Evolutionary conservation across 148 eudicot species (phyloP).

Genomic region (Silene uniflora): DNA sequence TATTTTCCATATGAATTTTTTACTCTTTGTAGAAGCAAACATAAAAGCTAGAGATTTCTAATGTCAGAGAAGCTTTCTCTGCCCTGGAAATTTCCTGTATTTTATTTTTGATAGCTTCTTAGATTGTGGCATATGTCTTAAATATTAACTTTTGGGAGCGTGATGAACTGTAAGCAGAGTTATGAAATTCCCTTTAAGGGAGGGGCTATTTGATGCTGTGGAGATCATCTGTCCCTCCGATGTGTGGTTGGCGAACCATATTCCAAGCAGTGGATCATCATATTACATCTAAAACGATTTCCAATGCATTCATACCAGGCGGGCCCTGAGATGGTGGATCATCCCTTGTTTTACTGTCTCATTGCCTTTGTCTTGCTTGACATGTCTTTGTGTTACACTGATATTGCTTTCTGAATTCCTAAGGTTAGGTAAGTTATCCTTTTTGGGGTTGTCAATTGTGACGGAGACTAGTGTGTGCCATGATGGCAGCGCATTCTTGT

Average conservation of each 20-base stretch:
- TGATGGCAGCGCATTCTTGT: not conserved
- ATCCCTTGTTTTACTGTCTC: constrained; percentile 39
- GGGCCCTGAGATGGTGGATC: constrained; percentile 38
- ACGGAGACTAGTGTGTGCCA: constrained; percentile 5
- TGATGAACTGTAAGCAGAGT: constrained; percentile 32
- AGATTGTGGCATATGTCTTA: constrained; percentile 32
- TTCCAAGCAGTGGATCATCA: constrained; percentile 28
- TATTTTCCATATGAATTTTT: not conserved
- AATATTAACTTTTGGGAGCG: constrained; percentile 30
- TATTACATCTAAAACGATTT: constrained; percentile 28
- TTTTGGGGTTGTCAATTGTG: constrained; percentile 15
- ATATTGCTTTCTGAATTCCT: constrained; percentile 25
- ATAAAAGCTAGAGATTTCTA: not conserved
- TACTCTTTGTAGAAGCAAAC: not conserved
- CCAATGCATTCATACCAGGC: constrained; percentile 36
- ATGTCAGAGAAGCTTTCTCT: constrained; percentile 17
- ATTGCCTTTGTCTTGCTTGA: constrained; percentile 25
- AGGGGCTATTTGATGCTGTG: constrained; percentile 34
- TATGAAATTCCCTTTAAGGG: constrained; percentile 31
- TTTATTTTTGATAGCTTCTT: constrained; percentile 27
- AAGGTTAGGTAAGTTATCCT: constrained; percentile 32
- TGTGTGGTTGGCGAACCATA: constrained; percentile 25
- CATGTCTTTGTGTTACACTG: constrained; percentile 32
- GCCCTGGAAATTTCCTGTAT: not conserved
- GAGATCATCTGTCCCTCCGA: constrained; percentile 29